phyloP scores from a whole-genome alignment of 2,329 filamentous ascomycete genomes.

The Boeremia lycopersici region DNA sequence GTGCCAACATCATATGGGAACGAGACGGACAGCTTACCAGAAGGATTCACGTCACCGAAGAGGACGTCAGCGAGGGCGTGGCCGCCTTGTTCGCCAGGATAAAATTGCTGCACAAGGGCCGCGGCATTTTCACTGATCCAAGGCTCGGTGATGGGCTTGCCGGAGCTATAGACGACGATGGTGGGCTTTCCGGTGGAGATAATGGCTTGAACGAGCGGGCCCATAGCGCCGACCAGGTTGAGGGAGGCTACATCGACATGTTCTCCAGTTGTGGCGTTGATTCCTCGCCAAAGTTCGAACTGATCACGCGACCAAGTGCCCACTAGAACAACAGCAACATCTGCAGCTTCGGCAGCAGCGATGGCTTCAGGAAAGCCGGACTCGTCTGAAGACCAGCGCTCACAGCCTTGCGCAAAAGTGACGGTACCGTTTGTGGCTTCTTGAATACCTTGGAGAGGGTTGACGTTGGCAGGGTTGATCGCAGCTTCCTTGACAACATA shows the following conservation, averaged over 20 bases:
- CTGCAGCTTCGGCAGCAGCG: slow-evolving; percentile 67
- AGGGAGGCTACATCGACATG: slow-evolving; percentile 71
- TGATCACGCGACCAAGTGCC: slow-evolving; percentile 80
- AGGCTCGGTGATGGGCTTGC: slow-evolving; percentile 74
- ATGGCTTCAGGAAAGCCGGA: slow-evolving; percentile 71
- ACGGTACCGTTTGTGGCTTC: slow-evolving; percentile 63
- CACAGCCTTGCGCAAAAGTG: slow-evolving; percentile 72
- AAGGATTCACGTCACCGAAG: slow-evolving; percentile 66
- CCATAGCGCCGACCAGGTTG: slow-evolving; percentile 73
- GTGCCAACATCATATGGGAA: slow-evolving; percentile 72
- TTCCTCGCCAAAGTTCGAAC: slow-evolving; percentile 69
- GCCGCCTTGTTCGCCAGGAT: slow-evolving; percentile 72
- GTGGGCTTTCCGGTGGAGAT: slow-evolving; percentile 71
- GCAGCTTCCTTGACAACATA: slow-evolving; percentile 72
- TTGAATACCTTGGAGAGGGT: slow-evolving; percentile 71
- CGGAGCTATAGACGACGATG: slow-evolving; percentile 70
- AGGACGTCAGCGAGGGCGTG: slow-evolving; percentile 70
- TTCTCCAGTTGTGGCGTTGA: slow-evolving; percentile 78
- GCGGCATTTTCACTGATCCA: slow-evolving; percentile 72
- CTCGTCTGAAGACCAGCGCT: slow-evolving; percentile 73
- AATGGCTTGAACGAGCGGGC: slow-evolving; percentile 68
- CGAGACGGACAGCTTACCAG: slow-evolving; percentile 68
- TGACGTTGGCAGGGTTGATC: slow-evolving; percentile 64
- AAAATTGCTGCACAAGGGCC: slow-evolving; percentile 75
- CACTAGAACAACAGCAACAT: slow-evolving; percentile 74